Percentiles rank a stretch among this genome's conserved stretches.
Conservation (phyloP, 805 yeast genomes). For the Osmozyma mogii region DNA sequence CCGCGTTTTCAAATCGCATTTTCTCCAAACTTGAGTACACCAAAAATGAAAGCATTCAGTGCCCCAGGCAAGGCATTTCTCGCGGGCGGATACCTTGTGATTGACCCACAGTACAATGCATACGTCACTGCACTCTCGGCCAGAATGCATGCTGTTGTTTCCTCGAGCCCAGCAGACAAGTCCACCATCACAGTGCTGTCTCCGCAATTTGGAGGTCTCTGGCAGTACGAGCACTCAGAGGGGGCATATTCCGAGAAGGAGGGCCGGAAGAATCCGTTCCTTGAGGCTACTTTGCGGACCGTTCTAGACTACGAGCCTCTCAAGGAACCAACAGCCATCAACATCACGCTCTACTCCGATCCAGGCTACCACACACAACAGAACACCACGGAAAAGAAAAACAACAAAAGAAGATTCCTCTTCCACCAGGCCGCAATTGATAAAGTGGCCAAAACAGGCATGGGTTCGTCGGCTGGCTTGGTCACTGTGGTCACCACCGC, state of each 20-base stretch:
- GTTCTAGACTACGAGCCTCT: conserved; percentile 43
- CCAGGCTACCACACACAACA: conserved; percentile 81
- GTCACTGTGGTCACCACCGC: conserved; percentile 76
- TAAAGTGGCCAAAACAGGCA: conserved; percentile 84
- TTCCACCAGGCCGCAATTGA: conserved; percentile 55
- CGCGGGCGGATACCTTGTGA: conserved; percentile 91
- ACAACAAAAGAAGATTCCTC: conserved; percentile 39
- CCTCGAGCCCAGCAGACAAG: conserved; percentile 7
- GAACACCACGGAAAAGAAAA: conserved; percentile 29
- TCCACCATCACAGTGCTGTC: conserved; percentile 43
- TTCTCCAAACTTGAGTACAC: too few relatives aligned
- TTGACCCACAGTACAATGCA: conserved; percentile 67
- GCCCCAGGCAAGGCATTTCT: conserved; percentile 94
- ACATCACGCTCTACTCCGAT: conserved; percentile 72
- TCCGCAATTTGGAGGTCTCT: conserved; percentile 71
- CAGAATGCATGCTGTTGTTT: conserved; percentile 73
- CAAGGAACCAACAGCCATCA: conserved; percentile 20
- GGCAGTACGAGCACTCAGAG: conserved; percentile 42
- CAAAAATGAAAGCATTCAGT: conserved; percentile 68
- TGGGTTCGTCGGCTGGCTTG: conserved; percentile 94
- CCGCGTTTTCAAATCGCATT: too few relatives aligned
- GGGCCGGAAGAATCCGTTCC: conserved; percentile 58
- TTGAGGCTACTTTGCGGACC: conserved; percentile 52
- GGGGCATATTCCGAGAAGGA: conserved; percentile 19
- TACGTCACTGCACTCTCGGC: conserved; percentile 84